Evolutionary conservation across 352 stramenopile genomes (phyloP).

Genomic region (Globisporangium abappressorium): DNA sequence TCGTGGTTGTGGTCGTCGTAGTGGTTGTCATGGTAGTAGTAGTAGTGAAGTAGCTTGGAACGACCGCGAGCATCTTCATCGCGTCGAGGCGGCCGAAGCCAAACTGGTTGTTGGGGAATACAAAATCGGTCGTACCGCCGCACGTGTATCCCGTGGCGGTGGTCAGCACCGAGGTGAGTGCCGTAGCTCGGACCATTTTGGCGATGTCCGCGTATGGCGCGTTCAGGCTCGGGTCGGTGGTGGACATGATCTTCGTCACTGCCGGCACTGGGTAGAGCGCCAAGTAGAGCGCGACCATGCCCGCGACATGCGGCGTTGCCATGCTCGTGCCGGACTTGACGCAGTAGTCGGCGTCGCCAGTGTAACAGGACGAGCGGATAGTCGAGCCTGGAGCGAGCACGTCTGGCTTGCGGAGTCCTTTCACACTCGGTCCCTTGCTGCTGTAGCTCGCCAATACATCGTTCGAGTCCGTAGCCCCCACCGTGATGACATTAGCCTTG

Average conservation of each 20-base stretch:
- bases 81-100: slow-evolving; percentile 1
- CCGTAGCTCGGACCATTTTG: not conserved
- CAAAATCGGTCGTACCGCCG: slow-evolving; percentile 31
- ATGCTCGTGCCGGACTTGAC: slow-evolving; percentile 67
- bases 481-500: slow-evolving; percentile 53
- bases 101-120: slow-evolving; percentile 43
- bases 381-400: slow-evolving; percentile 42
- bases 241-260: slow-evolving; percentile 12
- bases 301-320: slow-evolving; percentile 58
- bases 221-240: slow-evolving; percentile 19
- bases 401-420: slow-evolving; percentile 48
- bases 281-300: slow-evolving; percentile 52
- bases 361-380: slow-evolving; percentile 51
- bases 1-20: not conserved
- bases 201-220: slow-evolving; percentile 12
- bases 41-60: not conserved
- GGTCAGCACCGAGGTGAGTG: slow-evolving; percentile 13
- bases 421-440: slow-evolving; percentile 48
- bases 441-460: slow-evolving; percentile 45
- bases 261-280: slow-evolving; percentile 29
- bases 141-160: slow-evolving; percentile 30
- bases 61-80: not conserved
- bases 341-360: slow-evolving; percentile 41
- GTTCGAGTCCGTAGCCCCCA: slow-evolving; percentile 51
- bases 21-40: not conserved